Evolutionary conservation across 75 land plant genomes (phyloP).

Genomic region (Pinus tabuliformis): DNA sequence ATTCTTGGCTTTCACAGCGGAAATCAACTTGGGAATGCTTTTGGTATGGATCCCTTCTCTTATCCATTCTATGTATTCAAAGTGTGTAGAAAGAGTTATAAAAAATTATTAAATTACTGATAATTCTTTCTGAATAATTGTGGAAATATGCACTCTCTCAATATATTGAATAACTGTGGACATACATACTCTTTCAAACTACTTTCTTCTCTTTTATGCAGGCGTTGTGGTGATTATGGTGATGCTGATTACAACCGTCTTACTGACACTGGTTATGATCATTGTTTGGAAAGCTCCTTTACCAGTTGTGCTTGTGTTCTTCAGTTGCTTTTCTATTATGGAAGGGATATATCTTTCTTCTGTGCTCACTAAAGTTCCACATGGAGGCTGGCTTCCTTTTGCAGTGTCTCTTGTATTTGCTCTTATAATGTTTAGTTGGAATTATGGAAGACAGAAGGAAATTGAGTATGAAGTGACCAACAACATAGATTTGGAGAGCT

Average conservation of each 20-base stretch:
- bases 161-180: too few species aligned
- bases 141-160: too few species aligned
- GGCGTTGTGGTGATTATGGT: slow-evolving; percentile 59
- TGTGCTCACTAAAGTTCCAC: slow-evolving; percentile 38
- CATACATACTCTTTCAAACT: too few species aligned
- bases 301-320: slow-evolving; percentile 20
- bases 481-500: slow-evolving; percentile 18
- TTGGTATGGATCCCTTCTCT: slow-evolving; percentile 21
- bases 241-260: slow-evolving; percentile 57
- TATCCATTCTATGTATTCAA: background rate
- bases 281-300: slow-evolving; percentile 38
- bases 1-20: slow-evolving; percentile 35
- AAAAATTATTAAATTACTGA: background rate
- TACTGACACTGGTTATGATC: slow-evolving; percentile 48
- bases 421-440: slow-evolving; percentile 41
- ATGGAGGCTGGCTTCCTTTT: slow-evolving; percentile 68
- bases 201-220: slow-evolving; percentile 2
- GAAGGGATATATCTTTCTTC: slow-evolving; percentile 50
- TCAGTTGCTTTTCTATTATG: slow-evolving; percentile 19
- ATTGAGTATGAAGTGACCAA: slow-evolving; percentile 30
- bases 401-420: slow-evolving; percentile 30
- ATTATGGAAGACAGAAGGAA: slow-evolving; percentile 44
- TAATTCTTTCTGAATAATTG: too few species aligned
- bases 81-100: background rate
- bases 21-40: slow-evolving; percentile 43